phyloP scores from a whole-genome alignment of 179 eudicot species.

The Camellia oleifera region DNA sequence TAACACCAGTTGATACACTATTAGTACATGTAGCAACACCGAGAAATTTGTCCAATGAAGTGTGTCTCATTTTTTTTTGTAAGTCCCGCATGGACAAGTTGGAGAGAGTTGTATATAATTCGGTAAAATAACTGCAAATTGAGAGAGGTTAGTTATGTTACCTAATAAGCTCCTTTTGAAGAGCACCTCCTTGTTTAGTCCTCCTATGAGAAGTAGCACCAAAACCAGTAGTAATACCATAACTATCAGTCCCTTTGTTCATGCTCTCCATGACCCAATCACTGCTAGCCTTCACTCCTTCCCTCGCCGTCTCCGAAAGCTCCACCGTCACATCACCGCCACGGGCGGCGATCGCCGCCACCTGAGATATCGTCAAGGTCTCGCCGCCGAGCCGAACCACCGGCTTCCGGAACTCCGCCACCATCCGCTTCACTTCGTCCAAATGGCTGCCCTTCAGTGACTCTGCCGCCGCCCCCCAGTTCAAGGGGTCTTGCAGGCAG shows the following conservation, averaged over 20 bases:
- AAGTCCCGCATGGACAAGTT: too few species aligned
- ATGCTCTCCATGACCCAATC: constrained; percentile 97
- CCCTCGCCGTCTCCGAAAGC: constrained; percentile 57
- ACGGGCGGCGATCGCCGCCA: constrained; percentile 43
- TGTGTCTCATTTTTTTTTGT: too few species aligned
- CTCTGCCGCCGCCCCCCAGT: constrained; percentile 59
- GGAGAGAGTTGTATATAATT: neutral
- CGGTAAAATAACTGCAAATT: neutral
- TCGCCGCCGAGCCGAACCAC: constrained; percentile 46
- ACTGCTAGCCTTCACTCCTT: constrained; percentile 77
- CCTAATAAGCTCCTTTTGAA: constrained; percentile 88
- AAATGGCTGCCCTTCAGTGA: constrained; percentile 49
- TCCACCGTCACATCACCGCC: constrained; percentile 43
- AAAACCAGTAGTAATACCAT: constrained; percentile 90
- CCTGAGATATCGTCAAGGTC: constrained; percentile 49
- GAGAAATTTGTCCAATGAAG: too few species aligned
- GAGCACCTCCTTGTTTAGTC: constrained; percentile 83
- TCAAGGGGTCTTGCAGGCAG: constrained; percentile 46
- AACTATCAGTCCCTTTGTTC: constrained; percentile 78
- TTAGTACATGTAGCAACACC: too few species aligned
- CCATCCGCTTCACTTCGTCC: constrained; percentile 59
- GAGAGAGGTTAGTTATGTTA: constrained; percentile 13
- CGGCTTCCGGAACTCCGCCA: constrained; percentile 47
- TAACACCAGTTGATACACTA: too few species aligned
- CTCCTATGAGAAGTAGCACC: constrained; percentile 90